These are phyloP conservation scores for Trametes sp. DNA, from an alignment of 1,284 basidiomycete genomes.

Conservation along the genomic window DNA sequence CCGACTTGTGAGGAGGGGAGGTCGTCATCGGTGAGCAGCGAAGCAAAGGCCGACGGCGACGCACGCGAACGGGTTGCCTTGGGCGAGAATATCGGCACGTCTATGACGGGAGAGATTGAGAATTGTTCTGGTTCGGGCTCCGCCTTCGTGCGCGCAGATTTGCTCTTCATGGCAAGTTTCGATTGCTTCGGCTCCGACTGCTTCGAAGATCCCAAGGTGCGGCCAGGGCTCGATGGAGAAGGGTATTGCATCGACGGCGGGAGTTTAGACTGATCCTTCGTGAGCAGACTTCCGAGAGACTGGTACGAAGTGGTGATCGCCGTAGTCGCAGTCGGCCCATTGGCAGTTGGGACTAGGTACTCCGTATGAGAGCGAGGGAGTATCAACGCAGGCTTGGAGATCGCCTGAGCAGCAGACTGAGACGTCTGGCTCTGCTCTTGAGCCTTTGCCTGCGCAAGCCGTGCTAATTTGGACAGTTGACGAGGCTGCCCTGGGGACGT, in stretches of 20 bases:
- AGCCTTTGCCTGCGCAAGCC: slow-evolving; percentile 69
- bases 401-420: slow-evolving; percentile 34
- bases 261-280: slow-evolving; percentile 34
- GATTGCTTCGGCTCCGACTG: slow-evolving; percentile 53
- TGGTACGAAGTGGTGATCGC: slow-evolving; percentile 83
- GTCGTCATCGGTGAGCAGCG: slow-evolving; percentile 68
- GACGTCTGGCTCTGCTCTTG: slow-evolving; percentile 38
- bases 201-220: slow-evolving; percentile 2
- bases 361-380: slow-evolving; percentile 54
- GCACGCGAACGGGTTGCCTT: slow-evolving; percentile 63
- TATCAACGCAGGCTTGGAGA: slow-evolving; percentile 23
- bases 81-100: slow-evolving; percentile 64
- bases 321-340: slow-evolving; percentile 77
- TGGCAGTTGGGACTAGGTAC: slow-evolving; percentile 76
- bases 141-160: slow-evolving; percentile 46
- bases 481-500: slow-evolving; percentile 24
- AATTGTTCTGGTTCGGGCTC: slow-evolving; percentile 46
- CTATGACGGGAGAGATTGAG: slow-evolving; percentile 33
- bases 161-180: slow-evolving; percentile 75
- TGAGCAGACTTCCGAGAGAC: slow-evolving; percentile 58
- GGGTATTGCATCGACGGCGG: slow-evolving; percentile 31
- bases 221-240: slow-evolving; percentile 15
- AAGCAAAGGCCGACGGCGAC: slow-evolving; percentile 78
- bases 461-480: slow-evolving; percentile 72
- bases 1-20: slow-evolving; percentile 42